Evolutionary conservation across 2,329 filamentous ascomycete genomes (phyloP), one percentile per base, ranked within the genome.

Genomic region (Claviceps sp.): DNA sequence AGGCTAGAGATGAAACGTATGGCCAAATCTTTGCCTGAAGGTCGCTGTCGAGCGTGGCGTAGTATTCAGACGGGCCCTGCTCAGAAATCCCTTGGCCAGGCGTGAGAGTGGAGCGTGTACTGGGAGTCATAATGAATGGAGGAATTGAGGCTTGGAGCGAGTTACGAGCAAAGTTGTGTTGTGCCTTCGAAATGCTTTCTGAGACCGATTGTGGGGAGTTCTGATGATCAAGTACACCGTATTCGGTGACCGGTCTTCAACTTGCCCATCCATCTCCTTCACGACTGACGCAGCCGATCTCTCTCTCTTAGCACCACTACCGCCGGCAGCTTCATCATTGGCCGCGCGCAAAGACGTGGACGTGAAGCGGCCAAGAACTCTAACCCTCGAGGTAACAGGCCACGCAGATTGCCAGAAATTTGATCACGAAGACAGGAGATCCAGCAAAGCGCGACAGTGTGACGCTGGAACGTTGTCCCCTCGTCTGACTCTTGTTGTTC

Each of bases 281-380:
- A 46, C 26, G 20, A 4, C 20, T 46, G 74, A 72, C 51, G 60
- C 72, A 55, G 73, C 70, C 74, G 8, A 72, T 80, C 78, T 77
- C 20, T 69, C 73, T 45, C 74, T 82, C 55, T 79, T 78, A 2
- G 76, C 76, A 34, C 63, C 81, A 50, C 63, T 81, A 50, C 79
- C 79, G 11, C 74, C 76, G 4, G 66, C 73, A 26, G 77, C 74
- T 14, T 77, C 75, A 1, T 81, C 78, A 1, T 82, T 82, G 62
- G 75, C 71, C 49, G 71, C 79, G 63, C 73, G 76, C 13, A 65
- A 79, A 39, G 75, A 72, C 62, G 69, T 65, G 29, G 75, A 78
- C 58, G 51, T 60, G 52, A 62, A 71, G 59, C 59, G 68, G 56
- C 60, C 64, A 26, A 61, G 59, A 16, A 66, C 64, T 20, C 64